These are phyloP conservation scores for Beauveria medogensis DNA, from an alignment of 2,329 filamentous ascomycete species.

Conservation along the genomic window DNA sequence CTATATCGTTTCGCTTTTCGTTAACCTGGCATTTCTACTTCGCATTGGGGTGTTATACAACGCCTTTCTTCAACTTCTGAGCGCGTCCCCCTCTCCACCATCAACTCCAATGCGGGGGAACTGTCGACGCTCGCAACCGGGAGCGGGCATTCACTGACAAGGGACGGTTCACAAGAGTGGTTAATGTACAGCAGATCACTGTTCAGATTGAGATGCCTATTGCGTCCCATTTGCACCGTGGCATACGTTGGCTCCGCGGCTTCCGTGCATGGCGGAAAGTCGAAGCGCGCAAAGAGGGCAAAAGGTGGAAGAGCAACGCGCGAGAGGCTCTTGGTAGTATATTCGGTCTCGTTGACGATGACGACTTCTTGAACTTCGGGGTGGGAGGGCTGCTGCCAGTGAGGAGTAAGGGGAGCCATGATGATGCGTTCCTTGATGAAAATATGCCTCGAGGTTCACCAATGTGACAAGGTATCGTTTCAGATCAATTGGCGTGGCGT, in stretches of 20 bases:
- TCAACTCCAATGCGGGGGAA: background rate
- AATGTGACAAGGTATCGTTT: background rate
- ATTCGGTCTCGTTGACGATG: slow-evolving; percentile 40
- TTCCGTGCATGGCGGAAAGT: slow-evolving; percentile 54
- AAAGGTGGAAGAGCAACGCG: slow-evolving; percentile 49
- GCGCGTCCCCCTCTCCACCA: background rate
- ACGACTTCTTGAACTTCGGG: slow-evolving; percentile 49
- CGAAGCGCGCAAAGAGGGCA: slow-evolving; percentile 57
- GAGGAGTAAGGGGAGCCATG: slow-evolving; percentile 50
- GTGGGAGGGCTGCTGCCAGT: slow-evolving; percentile 55
- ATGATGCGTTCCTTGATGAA: slow-evolving; percentile 11
- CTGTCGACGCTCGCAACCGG: background rate
- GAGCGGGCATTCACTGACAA: slow-evolving; percentile 37
- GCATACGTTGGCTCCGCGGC: slow-evolving; percentile 51
- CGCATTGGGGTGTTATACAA: background rate
- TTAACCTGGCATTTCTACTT: background rate
- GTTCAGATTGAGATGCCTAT: slow-evolving; percentile 54
- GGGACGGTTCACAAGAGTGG: slow-evolving; percentile 58
- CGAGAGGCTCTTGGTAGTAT: slow-evolving; percentile 53
- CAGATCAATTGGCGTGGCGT: background rate
- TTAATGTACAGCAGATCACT: slow-evolving; percentile 61
- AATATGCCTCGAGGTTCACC: background rate
- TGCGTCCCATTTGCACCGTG: slow-evolving; percentile 51
- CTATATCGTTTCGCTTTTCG: slow-evolving; percentile 24
- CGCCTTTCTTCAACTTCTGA: background rate